Base-by-base conservation (phyloP, 2,329 filamentous ascomycete species). In the Ceratocystis harringtonii region DNA sequence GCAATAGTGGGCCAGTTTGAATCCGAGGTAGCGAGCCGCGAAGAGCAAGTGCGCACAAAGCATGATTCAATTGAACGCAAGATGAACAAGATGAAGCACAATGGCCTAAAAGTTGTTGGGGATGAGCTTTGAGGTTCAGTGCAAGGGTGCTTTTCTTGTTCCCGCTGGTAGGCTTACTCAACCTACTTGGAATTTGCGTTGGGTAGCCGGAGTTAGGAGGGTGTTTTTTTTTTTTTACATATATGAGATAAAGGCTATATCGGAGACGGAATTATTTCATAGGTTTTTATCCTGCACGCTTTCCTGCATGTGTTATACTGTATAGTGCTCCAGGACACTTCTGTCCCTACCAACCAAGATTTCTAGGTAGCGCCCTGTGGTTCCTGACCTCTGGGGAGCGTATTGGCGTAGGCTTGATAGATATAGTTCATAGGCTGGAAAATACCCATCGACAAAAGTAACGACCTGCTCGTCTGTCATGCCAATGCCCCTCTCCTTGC, bases 381-480 rank as follows among this genome's bases (percentile, higher is more conserved):
- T 78, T 19, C 77, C 73, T 1, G 73, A 66, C 10, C 28, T 45
- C 12, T 32, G 30, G 6, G 65, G 36, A 8, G 62, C 62, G 5
- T 28, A n/a, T 7, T 44, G 25, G 10, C 44, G 55, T 8, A 67
- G 58, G 43, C 52, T 58, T 15, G 36, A 22, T 22, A 67, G 25
- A 55, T 67, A 90, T 10, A 89, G 78, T 75, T 89, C 87, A 70
- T 89, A 89, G 1, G 84, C 85, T 3, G 87, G 87, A 70, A 85
- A 89, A 73, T 89, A 84, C 0, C 78, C 81, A 68, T 84, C 81
- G 36, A 84, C 88, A 73, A 96, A 96, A 60, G 80, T 78, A 66
- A 84, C 78, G 55, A 96, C 89, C 73, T 92, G 82, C 65, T 90
- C 86, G 70, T 89, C 86, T 1, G 84, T 87, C 92, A 96, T 96